Evolutionary conservation across 2,329 filamentous ascomycete genomes (phyloP).

Genomic region (Leptodontidium sp.): DNA sequence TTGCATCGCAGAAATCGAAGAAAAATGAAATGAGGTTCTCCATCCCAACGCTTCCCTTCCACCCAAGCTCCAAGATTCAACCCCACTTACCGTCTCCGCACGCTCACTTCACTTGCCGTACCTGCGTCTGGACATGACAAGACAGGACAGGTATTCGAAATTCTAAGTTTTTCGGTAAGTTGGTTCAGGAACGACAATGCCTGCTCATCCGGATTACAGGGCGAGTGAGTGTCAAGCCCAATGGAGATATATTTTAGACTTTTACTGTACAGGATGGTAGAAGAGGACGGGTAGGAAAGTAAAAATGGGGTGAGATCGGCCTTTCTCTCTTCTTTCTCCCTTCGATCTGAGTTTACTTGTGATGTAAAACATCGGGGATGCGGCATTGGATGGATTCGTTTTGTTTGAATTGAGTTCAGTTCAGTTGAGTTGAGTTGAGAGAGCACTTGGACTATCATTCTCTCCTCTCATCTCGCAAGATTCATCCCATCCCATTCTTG

Average conservation of each 20-base stretch:
- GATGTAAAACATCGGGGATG: background rate
- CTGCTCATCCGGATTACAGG: background rate
- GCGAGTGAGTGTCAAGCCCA: background rate
- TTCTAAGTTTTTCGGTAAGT: background rate
- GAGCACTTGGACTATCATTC: background rate
- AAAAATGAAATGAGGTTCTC: constrained; percentile 23
- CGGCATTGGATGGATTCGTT: background rate
- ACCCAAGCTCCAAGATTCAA: constrained; percentile 4
- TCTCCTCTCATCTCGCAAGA: no score
- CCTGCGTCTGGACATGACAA: background rate
- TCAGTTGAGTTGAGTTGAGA: no score
- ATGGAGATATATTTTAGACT: no score
- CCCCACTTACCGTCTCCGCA: background rate
- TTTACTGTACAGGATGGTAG: no score
- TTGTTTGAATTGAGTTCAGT: no score
- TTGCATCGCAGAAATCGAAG: constrained; percentile 29
- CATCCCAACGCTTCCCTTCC: constrained; percentile 11
- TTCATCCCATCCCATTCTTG: background rate
- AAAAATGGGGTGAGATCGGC: background rate
- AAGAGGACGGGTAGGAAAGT: no score
- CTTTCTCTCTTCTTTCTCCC: no score
- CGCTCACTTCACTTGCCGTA: background rate
- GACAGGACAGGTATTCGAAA: no score
- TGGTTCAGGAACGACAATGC: constrained; percentile 1
- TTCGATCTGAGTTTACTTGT: no score